A percentile compares a stretch with the other conserved stretches of the same genome.
These are phyloP conservation scores for Cladosporium austrohemisphaericum DNA, from an alignment of 2,329 filamentous ascomycete genomes.

Conservation along the genomic window DNA sequence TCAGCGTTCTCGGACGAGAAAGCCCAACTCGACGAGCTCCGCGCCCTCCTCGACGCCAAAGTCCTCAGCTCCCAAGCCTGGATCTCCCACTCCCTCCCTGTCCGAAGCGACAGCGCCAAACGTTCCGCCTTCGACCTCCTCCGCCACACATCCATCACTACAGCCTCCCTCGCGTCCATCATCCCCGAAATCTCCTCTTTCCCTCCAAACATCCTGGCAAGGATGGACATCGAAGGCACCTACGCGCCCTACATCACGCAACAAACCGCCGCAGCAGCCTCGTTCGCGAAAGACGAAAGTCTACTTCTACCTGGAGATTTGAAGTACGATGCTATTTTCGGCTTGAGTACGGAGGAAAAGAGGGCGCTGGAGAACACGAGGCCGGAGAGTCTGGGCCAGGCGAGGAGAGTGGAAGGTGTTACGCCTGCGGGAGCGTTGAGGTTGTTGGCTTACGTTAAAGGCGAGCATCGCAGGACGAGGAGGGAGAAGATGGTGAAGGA, in stretches of 20 bases:
- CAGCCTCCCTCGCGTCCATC: slow-evolving; percentile 54
- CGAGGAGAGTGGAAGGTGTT: slow-evolving; percentile 78
- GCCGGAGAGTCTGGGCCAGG: slow-evolving; percentile 86
- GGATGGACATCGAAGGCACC: slow-evolving; percentile 74
- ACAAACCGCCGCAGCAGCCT: slow-evolving; percentile 63
- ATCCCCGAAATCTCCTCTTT: slow-evolving; percentile 58
- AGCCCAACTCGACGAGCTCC: slow-evolving; percentile 64
- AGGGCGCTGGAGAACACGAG: slow-evolving; percentile 63
- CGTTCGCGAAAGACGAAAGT: slow-evolving; percentile 72
- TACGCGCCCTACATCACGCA: slow-evolving; percentile 83
- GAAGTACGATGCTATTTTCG: slow-evolving; percentile 69
- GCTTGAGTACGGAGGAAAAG: slow-evolving; percentile 76
- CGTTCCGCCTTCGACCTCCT: slow-evolving; percentile 78
- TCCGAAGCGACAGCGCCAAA: slow-evolving; percentile 62
- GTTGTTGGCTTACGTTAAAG: slow-evolving; percentile 61
- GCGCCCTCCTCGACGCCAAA: slow-evolving; percentile 55
- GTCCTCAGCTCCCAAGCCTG: slow-evolving; percentile 61
- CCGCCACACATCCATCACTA: slow-evolving; percentile 58
- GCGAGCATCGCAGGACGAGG: slow-evolving; percentile 34
- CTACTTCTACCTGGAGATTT: slow-evolving; percentile 68
- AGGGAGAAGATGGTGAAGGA: slow-evolving; percentile 30
- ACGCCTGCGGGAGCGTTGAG: slow-evolving; percentile 50
- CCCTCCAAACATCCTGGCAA: slow-evolving; percentile 56
- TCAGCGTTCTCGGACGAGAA: slow-evolving; percentile 61
- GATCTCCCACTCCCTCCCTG: slow-evolving; percentile 65